phyloP scores from a whole-genome alignment of 345 rosid species.

The Hevea brasiliensis region DNA sequence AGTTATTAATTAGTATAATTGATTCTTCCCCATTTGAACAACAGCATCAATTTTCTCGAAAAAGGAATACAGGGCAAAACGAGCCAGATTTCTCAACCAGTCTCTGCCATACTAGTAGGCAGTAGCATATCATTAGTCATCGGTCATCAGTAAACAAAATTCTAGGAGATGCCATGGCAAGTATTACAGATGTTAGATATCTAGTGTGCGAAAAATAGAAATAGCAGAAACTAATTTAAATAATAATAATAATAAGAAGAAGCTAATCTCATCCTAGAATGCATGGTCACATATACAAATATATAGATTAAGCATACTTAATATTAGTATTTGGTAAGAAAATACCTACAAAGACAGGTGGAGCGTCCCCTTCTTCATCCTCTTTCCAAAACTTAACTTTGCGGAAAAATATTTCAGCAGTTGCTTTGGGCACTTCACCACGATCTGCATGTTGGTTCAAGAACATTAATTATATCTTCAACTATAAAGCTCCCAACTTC shows the following conservation, averaged over 20 bases:
- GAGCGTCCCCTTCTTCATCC: slow-evolving; percentile 88
- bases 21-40: too few relatives aligned
- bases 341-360: slow-evolving; percentile 99
- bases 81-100: too few relatives aligned
- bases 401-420: slow-evolving; percentile 89
- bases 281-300: not conserved
- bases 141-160: not conserved
- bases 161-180: too few relatives aligned
- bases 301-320: not conserved
- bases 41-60: not conserved
- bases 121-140: too few relatives aligned
- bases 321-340: slow-evolving; percentile 22
- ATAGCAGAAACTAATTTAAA: not conserved
- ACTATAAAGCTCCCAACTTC: not conserved
- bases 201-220: not conserved
- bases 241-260: too few relatives aligned
- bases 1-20: too few relatives aligned
- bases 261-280: not conserved
- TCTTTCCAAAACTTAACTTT: slow-evolving; percentile 98
- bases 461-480: not conserved
- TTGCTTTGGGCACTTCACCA: slow-evolving; percentile 82
- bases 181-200: too few relatives aligned
- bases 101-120: too few relatives aligned
- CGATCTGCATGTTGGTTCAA: slow-evolving; percentile 52
- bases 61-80: not conserved